Evolutionary conservation across 345 rosid genomes (phyloP).

Genomic region (Excoecaria agallocha): DNA sequence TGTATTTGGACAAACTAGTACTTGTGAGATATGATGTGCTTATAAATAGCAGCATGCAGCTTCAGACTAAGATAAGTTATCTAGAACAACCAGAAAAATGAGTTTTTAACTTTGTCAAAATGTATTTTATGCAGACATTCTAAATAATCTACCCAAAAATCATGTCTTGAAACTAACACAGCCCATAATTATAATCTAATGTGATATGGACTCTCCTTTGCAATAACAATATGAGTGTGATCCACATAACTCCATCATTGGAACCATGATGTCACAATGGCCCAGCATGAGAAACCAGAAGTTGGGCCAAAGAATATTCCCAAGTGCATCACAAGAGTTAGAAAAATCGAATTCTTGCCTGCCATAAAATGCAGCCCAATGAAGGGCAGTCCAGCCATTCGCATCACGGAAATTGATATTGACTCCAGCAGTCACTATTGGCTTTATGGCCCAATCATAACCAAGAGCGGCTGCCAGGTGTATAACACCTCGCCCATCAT

Average conservation of each 20-base stretch:
- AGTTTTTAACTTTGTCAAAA: neutral
- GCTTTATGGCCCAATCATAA: conserved; percentile 78
- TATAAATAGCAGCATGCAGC: neutral
- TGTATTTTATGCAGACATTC: neutral
- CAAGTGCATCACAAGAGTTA: neutral
- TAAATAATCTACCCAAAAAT: too few species aligned
- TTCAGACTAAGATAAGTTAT: neutral
- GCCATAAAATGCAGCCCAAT: conserved; percentile 92
- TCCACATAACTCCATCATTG: neutral
- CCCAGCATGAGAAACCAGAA: neutral
- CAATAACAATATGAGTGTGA: neutral
- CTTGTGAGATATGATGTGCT: neutral
- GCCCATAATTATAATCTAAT: neutral
- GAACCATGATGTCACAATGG: neutral
- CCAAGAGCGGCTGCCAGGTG: conserved; percentile 90
- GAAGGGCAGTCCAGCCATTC: conserved; percentile 95
- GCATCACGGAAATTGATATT: conserved; percentile 82
- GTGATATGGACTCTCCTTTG: neutral
- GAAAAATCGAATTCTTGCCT: conserved; percentile 45
- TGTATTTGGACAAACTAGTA: neutral
- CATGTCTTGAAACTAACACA: too few species aligned
- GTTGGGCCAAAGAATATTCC: neutral
- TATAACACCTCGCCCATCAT: conserved; percentile 75
- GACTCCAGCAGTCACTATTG: conserved; percentile 68
- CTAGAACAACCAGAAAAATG: neutral